phyloP scores from a whole-genome alignment of 2,329 filamentous ascomycete species.

The Colletotrichum abscissum region DNA sequence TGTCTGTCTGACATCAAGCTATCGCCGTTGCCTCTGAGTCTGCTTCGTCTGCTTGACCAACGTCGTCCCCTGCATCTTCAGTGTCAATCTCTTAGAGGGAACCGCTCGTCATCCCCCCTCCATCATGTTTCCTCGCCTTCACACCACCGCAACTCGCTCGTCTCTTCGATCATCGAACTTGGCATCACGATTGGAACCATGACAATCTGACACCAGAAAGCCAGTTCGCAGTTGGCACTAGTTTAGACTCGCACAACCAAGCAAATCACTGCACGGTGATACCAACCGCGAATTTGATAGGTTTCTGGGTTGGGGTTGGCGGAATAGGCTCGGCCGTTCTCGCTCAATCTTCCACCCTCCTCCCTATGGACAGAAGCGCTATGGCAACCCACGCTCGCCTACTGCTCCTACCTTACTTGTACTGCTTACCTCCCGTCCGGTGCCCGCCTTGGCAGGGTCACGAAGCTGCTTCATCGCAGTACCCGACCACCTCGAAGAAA shows the following conservation, averaged over 20 bases:
- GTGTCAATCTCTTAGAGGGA: background rate
- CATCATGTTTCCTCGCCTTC: background rate
- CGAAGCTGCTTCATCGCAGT: conserved; percentile 15
- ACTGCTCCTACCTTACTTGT: no score
- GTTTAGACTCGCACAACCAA: background rate
- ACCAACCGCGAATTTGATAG: background rate
- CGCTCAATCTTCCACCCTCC: background rate
- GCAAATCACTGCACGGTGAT: background rate
- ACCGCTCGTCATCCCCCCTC: background rate
- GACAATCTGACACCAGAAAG: background rate
- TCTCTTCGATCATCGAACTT: background rate
- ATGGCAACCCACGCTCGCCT: background rate
- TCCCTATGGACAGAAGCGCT: conserved; percentile 4
- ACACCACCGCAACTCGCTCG: background rate
- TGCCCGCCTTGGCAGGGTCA: conserved; percentile 34
- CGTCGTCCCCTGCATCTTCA: background rate
- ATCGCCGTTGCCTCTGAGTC: background rate
- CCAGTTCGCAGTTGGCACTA: background rate
- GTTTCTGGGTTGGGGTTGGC: background rate
- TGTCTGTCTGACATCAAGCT: conserved; percentile 22
- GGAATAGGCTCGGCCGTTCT: background rate
- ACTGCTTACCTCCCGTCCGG: conserved; percentile 13
- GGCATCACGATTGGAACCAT: background rate
- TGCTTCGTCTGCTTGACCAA: background rate
- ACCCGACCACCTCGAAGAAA: background rate